Evolutionary conservation across 139 green algal genomes (phyloP), one percentile per base, ranked within the genome.

Genomic region (Haematococcus sp.): DNA sequence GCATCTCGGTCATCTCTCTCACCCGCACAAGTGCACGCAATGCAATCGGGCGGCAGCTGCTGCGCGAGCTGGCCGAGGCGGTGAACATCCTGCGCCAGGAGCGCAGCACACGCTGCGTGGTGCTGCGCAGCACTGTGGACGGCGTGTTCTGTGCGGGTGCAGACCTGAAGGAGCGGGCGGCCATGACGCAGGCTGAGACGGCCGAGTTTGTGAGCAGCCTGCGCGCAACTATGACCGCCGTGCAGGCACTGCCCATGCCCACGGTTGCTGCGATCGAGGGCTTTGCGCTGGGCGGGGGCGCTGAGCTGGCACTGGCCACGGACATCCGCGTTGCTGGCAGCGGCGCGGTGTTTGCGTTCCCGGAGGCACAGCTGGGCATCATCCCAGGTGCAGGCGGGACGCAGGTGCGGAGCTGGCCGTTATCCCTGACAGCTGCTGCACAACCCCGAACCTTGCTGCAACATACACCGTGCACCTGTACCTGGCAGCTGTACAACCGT

Each of bases 311-410:
- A 2, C 86, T 97, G 20, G 80, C 91, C 3, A 92, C 86, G 70
- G 93, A 97, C 78, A 70, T 97, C 1, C 79, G 92, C 32, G 40
- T 76, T 20, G 31, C 74, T 33, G 73, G 73, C 19, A 9, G 33
- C 15, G 65, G 49, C 13, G 75, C 80, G 2, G 35, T 76, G 32
- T 84, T 94, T 65, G 86, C 86, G 1, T 90, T 93, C 56, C 87
- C 86, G 20, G 90, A 94, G 71, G 82, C 84, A 3, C 73, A 83
- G 56, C 83, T 97, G 51, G 91, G 91, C 70, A 95, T 97, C 79
- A 97, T 97, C 4, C 91, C 91, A 0, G 91, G 91, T 0, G 89
- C 89, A 3, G 92, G 92, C 0, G 90, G 90, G 31, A 96, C 90
- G 19, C 79, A 84, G 74, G 74, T 78, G 43, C 0, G 76, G 27